A percentile compares a stretch with the other conserved stretches of the same genome.
phyloP scores from a whole-genome alignment of 2,329 filamentous ascomycete species.

The Colletotrichum somersetense region DNA sequence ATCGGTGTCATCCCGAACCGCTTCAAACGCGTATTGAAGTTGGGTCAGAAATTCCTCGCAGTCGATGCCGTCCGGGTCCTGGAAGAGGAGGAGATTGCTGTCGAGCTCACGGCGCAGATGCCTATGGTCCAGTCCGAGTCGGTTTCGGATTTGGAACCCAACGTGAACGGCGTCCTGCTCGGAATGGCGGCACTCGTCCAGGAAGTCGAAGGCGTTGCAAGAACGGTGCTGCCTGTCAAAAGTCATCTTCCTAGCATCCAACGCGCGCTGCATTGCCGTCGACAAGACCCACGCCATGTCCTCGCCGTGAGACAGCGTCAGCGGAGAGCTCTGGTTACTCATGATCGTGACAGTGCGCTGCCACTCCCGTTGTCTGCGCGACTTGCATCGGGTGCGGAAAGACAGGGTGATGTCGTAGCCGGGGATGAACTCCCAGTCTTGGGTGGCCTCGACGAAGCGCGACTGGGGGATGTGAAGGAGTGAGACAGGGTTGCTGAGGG shows the following conservation, averaged over 20 bases:
- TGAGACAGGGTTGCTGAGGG: conserved; percentile 58
- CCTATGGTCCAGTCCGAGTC: conserved; percentile 61
- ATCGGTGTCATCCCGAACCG: conserved; percentile 58
- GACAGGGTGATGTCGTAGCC: conserved; percentile 64
- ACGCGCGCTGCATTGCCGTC: conserved; percentile 55
- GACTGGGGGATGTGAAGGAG: conserved; percentile 61
- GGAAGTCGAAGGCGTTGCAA: conserved; percentile 54
- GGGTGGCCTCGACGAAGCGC: conserved; percentile 58
- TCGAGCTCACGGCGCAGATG: conserved; percentile 59
- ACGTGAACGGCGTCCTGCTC: conserved; percentile 61
- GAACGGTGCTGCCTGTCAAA: conserved; percentile 56
- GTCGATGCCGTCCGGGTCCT: conserved; percentile 56
- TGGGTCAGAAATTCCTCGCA: conserved; percentile 59
- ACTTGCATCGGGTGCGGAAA: conserved; percentile 58
- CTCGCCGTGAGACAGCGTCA: conserved; percentile 61
- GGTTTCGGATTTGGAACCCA: conserved; percentile 61
- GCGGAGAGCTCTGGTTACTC: conserved; percentile 62
- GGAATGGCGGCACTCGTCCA: conserved; percentile 54
- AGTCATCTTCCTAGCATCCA: conserved; percentile 56
- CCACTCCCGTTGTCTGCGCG: conserved; percentile 52
- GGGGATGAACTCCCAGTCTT: conserved; percentile 60
- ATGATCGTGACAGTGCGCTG: conserved; percentile 57
- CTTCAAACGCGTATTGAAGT: conserved; percentile 53
- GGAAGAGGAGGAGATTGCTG: conserved; percentile 61
- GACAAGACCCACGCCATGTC: conserved; percentile 61